Evolutionary conservation across 2,329 filamentous ascomycete genomes (phyloP).

Genomic region (Kalmusia sp.): DNA sequence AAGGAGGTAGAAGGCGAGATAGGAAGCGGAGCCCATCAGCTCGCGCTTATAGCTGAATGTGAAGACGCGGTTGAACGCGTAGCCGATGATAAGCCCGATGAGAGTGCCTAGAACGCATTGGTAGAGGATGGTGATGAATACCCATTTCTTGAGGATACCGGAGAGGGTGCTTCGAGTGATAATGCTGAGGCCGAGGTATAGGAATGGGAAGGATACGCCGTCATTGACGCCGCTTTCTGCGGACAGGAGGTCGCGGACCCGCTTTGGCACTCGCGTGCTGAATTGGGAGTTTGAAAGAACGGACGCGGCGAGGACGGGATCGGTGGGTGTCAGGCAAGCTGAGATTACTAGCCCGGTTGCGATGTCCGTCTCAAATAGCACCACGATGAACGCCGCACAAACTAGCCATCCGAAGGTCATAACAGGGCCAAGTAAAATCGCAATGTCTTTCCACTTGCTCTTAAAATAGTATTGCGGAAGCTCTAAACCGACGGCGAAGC

Average conservation of each 20-base stretch:
- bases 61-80: conserved; percentile 55
- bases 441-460: conserved; percentile 60
- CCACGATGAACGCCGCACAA: conserved; percentile 54
- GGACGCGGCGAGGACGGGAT: conserved; percentile 62
- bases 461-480: conserved; percentile 55
- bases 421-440: conserved; percentile 58
- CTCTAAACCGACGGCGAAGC: conserved; percentile 47
- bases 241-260: conserved; percentile 59
- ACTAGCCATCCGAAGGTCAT: conserved; percentile 60
- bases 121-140: conserved; percentile 62
- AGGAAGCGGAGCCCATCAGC: conserved; percentile 58
- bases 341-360: conserved; percentile 59
- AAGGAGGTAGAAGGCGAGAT: conserved; percentile 64
- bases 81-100: conserved; percentile 58
- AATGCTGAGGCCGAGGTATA: conserved; percentile 60
- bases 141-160: conserved; percentile 58
- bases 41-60: conserved; percentile 54
- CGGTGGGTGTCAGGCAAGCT: conserved; percentile 64
- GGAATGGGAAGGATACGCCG: conserved; percentile 62
- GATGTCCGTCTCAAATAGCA: conserved; percentile 55
- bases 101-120: conserved; percentile 59
- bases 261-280: conserved; percentile 58
- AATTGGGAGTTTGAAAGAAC: conserved; percentile 63
- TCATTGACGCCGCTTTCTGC: conserved; percentile 65
- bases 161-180: conserved; percentile 48